These are phyloP conservation scores for Pythium phragmitis DNA, from an alignment of 352 stramenopile species.

Conservation along the genomic window DNA sequence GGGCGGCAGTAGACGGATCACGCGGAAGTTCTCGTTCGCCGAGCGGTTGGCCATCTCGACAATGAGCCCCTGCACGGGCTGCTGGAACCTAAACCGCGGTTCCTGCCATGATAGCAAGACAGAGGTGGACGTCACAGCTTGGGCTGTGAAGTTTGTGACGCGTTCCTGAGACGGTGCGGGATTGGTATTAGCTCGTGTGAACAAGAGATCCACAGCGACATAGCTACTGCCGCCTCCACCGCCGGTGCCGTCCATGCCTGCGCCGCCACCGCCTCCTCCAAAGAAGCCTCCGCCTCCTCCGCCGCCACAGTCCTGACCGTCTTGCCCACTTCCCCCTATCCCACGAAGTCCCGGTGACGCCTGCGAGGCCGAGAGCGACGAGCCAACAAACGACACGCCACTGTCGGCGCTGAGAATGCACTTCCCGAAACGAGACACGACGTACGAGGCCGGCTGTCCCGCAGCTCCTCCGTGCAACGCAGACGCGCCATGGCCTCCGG, in stretches of 20 bases:
- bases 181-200: constrained; percentile 13
- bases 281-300: constrained; percentile 75
- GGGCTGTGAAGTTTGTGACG: constrained; percentile 28
- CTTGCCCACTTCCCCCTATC: constrained; percentile 60
- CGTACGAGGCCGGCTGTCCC: constrained; percentile 47
- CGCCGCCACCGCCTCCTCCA: constrained; percentile 66
- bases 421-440: constrained; percentile 40
- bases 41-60: constrained; percentile 65
- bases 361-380: constrained; percentile 26
- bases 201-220: constrained; percentile 27
- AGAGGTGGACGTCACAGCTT: constrained; percentile 32
- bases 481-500: constrained; percentile 41
- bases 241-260: constrained; percentile 56
- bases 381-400: not conserved
- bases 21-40: constrained; percentile 54
- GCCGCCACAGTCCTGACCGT: constrained; percentile 75
- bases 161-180: constrained; percentile 20
- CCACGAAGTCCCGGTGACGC: constrained; percentile 42
- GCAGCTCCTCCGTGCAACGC: constrained; percentile 28
- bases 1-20: constrained; percentile 34
- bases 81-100: constrained; percentile 39
- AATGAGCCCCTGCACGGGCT: constrained; percentile 44
- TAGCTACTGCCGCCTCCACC: constrained; percentile 69
- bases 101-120: constrained; percentile 41
- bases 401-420: constrained; percentile 31